A percentile compares a stretch with the other conserved stretches of the same genome.
phyloP scores from a whole-genome alignment of 163 green algal species.

The Scenedesmus sp. region DNA sequence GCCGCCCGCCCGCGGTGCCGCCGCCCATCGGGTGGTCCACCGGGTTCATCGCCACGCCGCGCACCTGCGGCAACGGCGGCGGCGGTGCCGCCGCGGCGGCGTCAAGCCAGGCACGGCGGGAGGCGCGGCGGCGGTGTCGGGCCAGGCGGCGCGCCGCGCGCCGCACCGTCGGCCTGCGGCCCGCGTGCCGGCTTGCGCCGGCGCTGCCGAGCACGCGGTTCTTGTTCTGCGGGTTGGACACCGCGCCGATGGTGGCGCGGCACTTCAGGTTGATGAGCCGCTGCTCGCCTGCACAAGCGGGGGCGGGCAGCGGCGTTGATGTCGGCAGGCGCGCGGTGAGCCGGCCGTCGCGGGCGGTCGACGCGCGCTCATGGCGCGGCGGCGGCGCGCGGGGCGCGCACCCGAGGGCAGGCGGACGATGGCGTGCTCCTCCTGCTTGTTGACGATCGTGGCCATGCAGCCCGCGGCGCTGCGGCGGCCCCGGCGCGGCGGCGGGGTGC shows the following conservation, averaged over 20 bases:
- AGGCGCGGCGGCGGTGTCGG: too few species aligned
- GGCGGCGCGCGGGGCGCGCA: too few species aligned
- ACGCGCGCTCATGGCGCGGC: too few species aligned
- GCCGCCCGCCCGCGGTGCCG: slow-evolving; percentile 82
- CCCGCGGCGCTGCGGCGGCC: slow-evolving; percentile 27
- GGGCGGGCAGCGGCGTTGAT: too few species aligned
- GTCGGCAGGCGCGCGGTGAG: too few species aligned
- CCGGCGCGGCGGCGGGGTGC: too few species aligned
- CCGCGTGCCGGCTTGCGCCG: slow-evolving; percentile 74
- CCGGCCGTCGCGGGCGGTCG: too few species aligned
- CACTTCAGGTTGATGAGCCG: slow-evolving; percentile 77
- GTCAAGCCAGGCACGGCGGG: too few species aligned
- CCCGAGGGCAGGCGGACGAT: slow-evolving; percentile 79
- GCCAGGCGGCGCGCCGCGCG: not conserved
- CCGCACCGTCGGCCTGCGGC: slow-evolving; percentile 70
- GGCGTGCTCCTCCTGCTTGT: slow-evolving; percentile 72
- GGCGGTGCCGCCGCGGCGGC: too few species aligned
- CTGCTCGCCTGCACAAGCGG: slow-evolving; percentile 76
- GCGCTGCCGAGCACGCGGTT: slow-evolving; percentile 90
- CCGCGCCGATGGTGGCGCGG: slow-evolving; percentile 86
- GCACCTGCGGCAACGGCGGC: too few species aligned
- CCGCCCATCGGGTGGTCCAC: slow-evolving; percentile 94
- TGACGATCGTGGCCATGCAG: slow-evolving; percentile 50
- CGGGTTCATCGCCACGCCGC: slow-evolving; percentile 92
- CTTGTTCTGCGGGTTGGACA: slow-evolving; percentile 91